These are phyloP conservation scores for Iris macrosiphon DNA, from an alignment of 106 monocot species.

Conservation along the genomic window DNA sequence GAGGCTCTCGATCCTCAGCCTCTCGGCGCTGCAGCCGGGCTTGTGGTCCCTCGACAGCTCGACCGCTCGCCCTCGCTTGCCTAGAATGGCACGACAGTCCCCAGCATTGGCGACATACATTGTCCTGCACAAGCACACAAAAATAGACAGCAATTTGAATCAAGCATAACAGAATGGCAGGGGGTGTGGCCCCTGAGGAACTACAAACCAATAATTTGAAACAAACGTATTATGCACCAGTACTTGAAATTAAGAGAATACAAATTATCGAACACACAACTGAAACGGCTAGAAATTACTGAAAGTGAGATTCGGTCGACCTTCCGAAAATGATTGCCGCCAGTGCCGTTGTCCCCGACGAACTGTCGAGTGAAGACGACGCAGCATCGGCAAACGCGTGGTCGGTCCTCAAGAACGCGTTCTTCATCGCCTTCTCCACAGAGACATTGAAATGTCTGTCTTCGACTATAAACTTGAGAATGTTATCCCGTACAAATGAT, in stretches of 20 bases:
- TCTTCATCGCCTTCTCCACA: constrained; percentile 49
- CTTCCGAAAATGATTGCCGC: constrained; percentile 59
- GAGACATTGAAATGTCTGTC: constrained; percentile 46
- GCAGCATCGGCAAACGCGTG: constrained; percentile 58
- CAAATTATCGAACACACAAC: neutral
- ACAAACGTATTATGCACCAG: too few species aligned
- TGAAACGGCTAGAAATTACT: neutral
- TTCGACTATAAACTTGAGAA: constrained; percentile 53
- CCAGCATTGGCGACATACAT: constrained; percentile 47
- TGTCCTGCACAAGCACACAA: constrained; percentile 10
- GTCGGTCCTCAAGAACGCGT: constrained; percentile 63
- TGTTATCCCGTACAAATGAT: constrained; percentile 40
- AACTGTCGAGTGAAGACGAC: constrained; percentile 34
- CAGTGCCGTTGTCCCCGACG: constrained; percentile 73
- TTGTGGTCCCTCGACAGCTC: constrained; percentile 56
- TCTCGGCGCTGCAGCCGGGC: constrained; percentile 38
- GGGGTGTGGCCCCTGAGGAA: too few species aligned
- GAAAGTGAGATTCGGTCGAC: constrained; percentile 31
- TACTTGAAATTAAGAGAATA: too few species aligned
- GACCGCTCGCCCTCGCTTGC: constrained; percentile 48
- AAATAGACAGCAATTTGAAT: neutral
- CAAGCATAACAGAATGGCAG: too few species aligned
- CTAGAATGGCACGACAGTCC: constrained; percentile 50
- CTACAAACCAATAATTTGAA: too few species aligned
- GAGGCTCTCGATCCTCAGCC: constrained; percentile 37